Evolutionary conservation across 148 eudicot species (phyloP), one percentile per base, ranked within the genome.

Genomic region (Camellia sinensis): DNA sequence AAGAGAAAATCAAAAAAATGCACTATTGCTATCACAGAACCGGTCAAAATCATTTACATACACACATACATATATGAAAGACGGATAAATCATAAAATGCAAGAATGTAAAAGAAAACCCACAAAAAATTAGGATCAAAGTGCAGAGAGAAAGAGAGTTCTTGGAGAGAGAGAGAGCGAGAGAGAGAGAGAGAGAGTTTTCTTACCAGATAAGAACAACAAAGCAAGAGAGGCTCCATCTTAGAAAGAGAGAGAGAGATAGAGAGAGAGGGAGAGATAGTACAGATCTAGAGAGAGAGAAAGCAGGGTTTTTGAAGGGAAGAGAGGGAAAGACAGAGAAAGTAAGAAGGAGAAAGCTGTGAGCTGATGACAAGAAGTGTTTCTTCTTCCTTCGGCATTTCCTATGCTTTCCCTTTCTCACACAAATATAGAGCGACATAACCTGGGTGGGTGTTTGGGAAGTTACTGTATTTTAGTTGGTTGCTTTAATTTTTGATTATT

Each of bases 351-450:
- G 75, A 73, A 73, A 69, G 78, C 54, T 56, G 53, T 71, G 77
- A 79, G 53, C 21, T 75, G 67, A 76, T 45, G 61, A 80, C 73
- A 48, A 78, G 78, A 73, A 67, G 70, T 78, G 68, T 73, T 82
- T 67, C 71, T 77, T 73, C 78, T 79, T 74, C 71, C 81, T 75
- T 80, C 86, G 84, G 87, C 86, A 86, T 86, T 88, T 86, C 85
- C 87, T 83, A 86, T 88, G 89, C 83, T 83, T 74, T 81, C 74
- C 81, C 43, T 52, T 18, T 77, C 71, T 72, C 48, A 48, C 11
- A 46, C 22, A 10, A 80, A 21, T 60, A n/a, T 15, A 22, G 71
- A 3, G 10, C 12, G 37, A 29, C 37, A 29, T 29, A 29, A 29
- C 1, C 37, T 29, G 37, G 37, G 37, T 29, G 37, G 37, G 0